Evolutionary conservation across 2,329 filamentous ascomycete genomes (phyloP).

Genomic region (Exophiala calicioides): DNA sequence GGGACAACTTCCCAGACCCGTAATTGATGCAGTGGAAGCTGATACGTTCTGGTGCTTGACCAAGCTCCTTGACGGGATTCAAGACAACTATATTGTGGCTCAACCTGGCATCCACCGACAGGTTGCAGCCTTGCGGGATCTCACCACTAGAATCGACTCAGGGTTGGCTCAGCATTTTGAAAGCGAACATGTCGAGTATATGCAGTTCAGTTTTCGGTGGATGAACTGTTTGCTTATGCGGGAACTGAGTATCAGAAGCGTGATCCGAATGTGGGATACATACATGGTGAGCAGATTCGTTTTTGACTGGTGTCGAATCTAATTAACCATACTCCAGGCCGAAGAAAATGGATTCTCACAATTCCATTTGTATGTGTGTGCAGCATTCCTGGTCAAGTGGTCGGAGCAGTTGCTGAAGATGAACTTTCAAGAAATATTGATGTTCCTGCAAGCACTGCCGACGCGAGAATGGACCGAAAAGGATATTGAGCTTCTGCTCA

Average conservation of each 20-base stretch:
- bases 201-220: conserved; percentile 98
- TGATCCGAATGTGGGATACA: conserved; percentile 99
- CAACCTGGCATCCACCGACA: conserved; percentile 96
- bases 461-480: conserved; percentile 96
- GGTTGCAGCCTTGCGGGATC: conserved; percentile 81
- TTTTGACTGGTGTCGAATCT: neutral
- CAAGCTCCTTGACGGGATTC: conserved; percentile 96
- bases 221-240: conserved; percentile 99
- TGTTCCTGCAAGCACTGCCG: conserved; percentile 94
- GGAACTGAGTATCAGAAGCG: conserved; percentile 94
- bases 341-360: conserved; percentile 98
- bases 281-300: conserved; percentile 71
- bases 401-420: conserved; percentile 91
- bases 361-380: conserved; percentile 97
- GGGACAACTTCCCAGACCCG: conserved; percentile 83
- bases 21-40: conserved; percentile 93
- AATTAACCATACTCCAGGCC: conserved; percentile 59
- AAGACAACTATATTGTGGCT: conserved; percentile 98
- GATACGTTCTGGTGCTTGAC: conserved; percentile 99
- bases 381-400: conserved; percentile 98
- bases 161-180: conserved; percentile 85
- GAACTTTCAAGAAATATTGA: conserved; percentile 94
- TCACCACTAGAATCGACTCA: conserved; percentile 86
- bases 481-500: conserved; percentile 91
- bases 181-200: conserved; percentile 91